Conservation (phyloP, 164 flowering plant species). For the Nymphaea thermarum region DNA sequence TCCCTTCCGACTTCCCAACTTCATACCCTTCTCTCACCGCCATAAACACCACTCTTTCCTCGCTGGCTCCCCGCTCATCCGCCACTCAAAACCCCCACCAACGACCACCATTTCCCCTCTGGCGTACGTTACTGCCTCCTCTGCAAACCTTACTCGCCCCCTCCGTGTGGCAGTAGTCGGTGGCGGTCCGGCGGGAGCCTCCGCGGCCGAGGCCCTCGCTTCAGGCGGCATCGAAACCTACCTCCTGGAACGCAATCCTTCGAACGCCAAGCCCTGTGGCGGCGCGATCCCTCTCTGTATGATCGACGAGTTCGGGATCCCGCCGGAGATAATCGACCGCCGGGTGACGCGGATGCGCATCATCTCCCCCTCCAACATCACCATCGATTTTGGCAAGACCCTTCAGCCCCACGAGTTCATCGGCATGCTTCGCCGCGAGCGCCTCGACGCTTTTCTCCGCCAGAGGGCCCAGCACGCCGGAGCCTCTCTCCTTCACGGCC, state of each 20-base stretch:
- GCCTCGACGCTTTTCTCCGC: constrained; percentile 68
- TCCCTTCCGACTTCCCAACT: not conserved
- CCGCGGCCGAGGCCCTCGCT: constrained; percentile 67
- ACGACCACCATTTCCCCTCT: not conserved
- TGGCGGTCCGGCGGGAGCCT: constrained; percentile 87
- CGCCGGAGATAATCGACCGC: constrained; percentile 55
- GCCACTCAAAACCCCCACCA: not conserved
- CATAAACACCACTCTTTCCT: not conserved
- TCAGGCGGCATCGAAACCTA: constrained; percentile 64
- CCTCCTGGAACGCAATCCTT: constrained; percentile 58
- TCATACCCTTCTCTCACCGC: not conserved
- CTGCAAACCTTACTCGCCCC: constrained; percentile 11
- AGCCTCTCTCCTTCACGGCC: constrained; percentile 36
- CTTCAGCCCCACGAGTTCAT: constrained; percentile 49
- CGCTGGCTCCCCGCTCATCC: not conserved
- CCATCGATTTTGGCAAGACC: constrained; percentile 68
- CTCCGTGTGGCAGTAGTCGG: constrained; percentile 75
- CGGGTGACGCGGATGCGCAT: constrained; percentile 56
- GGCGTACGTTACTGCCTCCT: not conserved
- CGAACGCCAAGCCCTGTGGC: constrained; percentile 71
- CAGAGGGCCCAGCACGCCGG: constrained; percentile 49
- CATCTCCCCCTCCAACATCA: constrained; percentile 66
- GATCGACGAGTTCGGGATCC: constrained; percentile 77
- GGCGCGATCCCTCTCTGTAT: constrained; percentile 83
- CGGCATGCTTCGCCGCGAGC: constrained; percentile 71